These are phyloP conservation scores for Casuarina glauca DNA, from an alignment of 306 rosid species.

Conservation along the genomic window DNA sequence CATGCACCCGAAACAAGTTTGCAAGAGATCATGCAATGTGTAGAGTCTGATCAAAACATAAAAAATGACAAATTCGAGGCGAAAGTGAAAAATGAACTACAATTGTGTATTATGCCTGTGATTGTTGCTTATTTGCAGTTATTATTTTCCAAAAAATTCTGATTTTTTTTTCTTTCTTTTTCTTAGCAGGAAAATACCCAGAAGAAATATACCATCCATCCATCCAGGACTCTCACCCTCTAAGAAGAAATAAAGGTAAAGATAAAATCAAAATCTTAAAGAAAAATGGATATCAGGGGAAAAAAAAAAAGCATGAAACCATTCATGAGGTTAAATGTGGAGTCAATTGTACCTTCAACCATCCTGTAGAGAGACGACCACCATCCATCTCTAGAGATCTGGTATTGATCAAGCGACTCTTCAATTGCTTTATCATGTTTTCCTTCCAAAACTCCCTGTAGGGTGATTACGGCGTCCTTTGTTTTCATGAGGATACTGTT, in stretches of 20 bases:
- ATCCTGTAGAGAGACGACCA: conserved; percentile 82
- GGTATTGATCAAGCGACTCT: conserved; percentile 39
- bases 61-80: background rate
- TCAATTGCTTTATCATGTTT: conserved; percentile 69
- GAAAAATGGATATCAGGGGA: background rate
- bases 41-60: background rate
- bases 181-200: too few relatives aligned
- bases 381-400: conserved; percentile 63
- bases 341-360: conserved; percentile 69
- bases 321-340: background rate
- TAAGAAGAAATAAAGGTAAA: background rate
- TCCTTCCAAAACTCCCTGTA: conserved; percentile 78
- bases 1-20: background rate
- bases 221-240: background rate
- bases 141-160: background rate
- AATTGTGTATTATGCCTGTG: background rate
- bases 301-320: background rate
- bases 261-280: background rate
- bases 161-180: background rate
- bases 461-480: conserved; percentile 63
- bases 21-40: background rate
- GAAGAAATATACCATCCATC: background rate
- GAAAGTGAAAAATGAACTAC: background rate
- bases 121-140: background rate
- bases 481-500: conserved; percentile 49